A percentile compares a stretch with the other conserved stretches of the same genome.
Evolutionary conservation across 139 green algal species (phyloP).

Genomic region (Astrephomene gubernaculifera): DNA sequence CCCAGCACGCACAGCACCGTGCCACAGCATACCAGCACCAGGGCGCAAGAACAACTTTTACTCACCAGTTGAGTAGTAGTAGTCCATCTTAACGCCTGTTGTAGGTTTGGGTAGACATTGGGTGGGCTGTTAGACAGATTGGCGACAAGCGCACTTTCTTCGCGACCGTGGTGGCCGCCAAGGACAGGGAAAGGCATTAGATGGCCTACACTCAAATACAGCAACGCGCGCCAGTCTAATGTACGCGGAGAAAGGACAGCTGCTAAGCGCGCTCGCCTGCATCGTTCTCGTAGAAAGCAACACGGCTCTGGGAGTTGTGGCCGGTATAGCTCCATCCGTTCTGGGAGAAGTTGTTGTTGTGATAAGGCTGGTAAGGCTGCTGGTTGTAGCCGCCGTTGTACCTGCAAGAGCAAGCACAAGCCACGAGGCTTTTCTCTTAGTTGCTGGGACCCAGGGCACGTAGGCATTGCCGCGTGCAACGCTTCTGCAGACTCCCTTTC

Average conservation of each 20-base stretch:
- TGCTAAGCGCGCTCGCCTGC: no score
- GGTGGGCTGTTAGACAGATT: no score
- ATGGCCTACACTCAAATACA: no score
- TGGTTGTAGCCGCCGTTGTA: conserved; percentile 34
- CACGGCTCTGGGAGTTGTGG: conserved; percentile 18
- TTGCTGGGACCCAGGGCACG: not conserved
- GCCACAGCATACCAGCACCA: not conserved
- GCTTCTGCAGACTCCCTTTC: no score
- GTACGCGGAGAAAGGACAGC: no score
- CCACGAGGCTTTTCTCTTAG: not conserved
- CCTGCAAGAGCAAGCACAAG: not conserved
- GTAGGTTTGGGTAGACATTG: no score
- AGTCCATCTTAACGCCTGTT: conserved; percentile 39
- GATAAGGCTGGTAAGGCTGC: conserved; percentile 10
- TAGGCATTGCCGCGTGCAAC: no score
- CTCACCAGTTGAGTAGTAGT: conserved; percentile 35
- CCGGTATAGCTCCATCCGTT: conserved; percentile 33
- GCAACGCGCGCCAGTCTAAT: no score
- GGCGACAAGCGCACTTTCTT: not conserved
- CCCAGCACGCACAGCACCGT: no score
- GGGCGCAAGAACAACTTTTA: not conserved
- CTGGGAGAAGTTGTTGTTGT: not conserved
- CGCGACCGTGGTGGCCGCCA: not conserved
- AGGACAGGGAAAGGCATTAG: no score
- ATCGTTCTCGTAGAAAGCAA: conserved; percentile 45